These are phyloP conservation scores for Psilocybe cyanescens DNA, from an alignment of 768 basidiomycete species.

Conservation along the genomic window DNA sequence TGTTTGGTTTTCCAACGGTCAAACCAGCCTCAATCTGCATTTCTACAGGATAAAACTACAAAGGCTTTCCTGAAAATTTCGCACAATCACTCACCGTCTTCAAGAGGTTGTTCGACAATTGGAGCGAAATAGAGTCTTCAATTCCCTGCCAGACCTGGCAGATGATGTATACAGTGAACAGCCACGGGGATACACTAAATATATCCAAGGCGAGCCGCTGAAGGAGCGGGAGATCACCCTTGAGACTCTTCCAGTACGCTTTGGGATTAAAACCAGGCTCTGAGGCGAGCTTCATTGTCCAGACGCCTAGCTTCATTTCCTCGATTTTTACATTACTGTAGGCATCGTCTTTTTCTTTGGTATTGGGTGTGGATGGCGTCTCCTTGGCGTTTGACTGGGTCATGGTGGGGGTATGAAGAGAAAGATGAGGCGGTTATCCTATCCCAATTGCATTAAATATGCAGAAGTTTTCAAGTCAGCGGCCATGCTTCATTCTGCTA, in stretches of 20 bases:
- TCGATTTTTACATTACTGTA: conserved; percentile 1
- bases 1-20: not conserved
- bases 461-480: no score
- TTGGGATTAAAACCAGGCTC: not conserved
- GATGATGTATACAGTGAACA: conserved; percentile 7
- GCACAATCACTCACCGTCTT: conserved; percentile 3
- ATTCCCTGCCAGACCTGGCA: conserved; percentile 10
- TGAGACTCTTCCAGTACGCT: conserved; percentile 4
- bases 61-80: no score
- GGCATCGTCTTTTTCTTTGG: not conserved
- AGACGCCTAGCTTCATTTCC: conserved; percentile 10
- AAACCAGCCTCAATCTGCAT: conserved; percentile 8
- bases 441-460: no score
- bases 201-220: conserved; percentile 7
- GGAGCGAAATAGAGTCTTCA: conserved; percentile 13
- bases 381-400: not conserved
- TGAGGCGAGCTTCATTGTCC: conserved; percentile 9
- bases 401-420: not conserved
- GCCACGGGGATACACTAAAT: conserved; percentile 5
- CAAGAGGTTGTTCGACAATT: conserved; percentile 13
- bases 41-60: no score
- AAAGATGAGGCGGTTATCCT: no score
- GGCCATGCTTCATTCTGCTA: no score
- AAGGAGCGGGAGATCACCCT: conserved; percentile 1
- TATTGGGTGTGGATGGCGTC: not conserved